Evolutionary conservation across 352 stramenopile species (phyloP).

Genomic region (Phytopythium kandeliae): DNA sequence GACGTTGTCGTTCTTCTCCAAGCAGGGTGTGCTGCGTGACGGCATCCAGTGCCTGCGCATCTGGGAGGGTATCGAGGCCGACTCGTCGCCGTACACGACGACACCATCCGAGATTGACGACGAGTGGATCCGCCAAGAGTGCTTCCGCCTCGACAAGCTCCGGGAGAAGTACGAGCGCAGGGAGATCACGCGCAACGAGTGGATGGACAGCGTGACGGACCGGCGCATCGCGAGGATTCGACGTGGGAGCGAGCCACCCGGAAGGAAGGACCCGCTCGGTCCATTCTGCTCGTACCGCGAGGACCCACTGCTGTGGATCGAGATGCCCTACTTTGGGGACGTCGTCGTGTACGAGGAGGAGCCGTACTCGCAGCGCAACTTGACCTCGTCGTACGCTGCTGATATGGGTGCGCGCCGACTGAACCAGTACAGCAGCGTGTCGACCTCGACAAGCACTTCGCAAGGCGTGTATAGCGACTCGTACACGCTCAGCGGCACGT

Average conservation of each 20-base stretch:
- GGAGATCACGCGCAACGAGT: conserved; percentile 83
- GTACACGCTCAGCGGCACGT: conserved; percentile 40
- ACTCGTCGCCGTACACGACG: conserved; percentile 50
- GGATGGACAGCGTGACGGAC: conserved; percentile 89
- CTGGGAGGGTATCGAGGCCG: conserved; percentile 62
- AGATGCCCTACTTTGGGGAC: conserved; percentile 90
- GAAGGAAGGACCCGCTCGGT: conserved; percentile 56
- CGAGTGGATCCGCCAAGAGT: conserved; percentile 67
- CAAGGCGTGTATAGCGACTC: conserved; percentile 25
- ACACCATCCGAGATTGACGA: conserved; percentile 75
- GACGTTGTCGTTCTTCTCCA: conserved; percentile 86
- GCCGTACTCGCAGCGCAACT: conserved; percentile 74
- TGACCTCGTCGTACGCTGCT: conserved; percentile 46
- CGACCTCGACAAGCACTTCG: conserved; percentile 5
- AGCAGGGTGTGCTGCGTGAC: conserved; percentile 77
- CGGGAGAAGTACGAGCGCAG: conserved; percentile 88
- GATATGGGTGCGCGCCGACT: conserved; percentile 35
- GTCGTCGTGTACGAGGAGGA: conserved; percentile 92
- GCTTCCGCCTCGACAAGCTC: conserved; percentile 82
- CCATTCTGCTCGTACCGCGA: conserved; percentile 81
- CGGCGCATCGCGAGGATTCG: conserved; percentile 82
- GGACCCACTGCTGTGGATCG: conserved; percentile 78
- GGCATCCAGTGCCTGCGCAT: conserved; percentile 86
- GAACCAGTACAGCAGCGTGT: conserved; percentile 26
- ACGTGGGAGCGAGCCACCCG: conserved; percentile 66